A percentile compares a stretch with the other conserved stretches of the same genome.
These are phyloP conservation scores for Fusarium coffeatum DNA, from an alignment of 2,329 filamentous ascomycete species.

Conservation along the genomic window DNA sequence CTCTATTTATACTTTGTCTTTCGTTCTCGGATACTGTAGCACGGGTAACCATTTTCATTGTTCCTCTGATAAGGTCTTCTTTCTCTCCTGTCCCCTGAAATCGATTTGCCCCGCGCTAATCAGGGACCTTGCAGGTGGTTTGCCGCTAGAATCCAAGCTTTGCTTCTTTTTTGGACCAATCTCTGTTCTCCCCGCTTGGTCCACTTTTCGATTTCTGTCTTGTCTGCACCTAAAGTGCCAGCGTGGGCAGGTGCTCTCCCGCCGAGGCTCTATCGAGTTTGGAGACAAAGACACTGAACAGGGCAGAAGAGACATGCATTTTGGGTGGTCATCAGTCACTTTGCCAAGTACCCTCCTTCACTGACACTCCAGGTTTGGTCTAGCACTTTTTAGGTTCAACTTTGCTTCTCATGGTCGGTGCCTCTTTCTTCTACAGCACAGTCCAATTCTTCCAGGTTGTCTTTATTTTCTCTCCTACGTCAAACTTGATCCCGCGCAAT, in stretches of 20 bases:
- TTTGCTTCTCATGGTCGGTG: conserved; percentile 20
- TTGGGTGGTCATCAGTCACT: conserved; percentile 10
- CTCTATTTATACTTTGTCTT: background rate
- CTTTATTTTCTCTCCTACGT: conserved; percentile 24
- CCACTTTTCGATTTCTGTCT: conserved; percentile 13
- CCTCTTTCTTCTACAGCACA: conserved; percentile 19
- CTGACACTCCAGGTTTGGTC: conserved; percentile 6
- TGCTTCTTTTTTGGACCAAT: conserved; percentile 14
- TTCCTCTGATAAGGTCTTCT: background rate
- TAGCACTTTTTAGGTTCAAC: conserved; percentile 23
- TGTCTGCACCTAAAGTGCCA: conserved; percentile 5
- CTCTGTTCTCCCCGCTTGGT: conserved; percentile 5
- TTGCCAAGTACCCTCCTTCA: conserved; percentile 1
- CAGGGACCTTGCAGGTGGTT: conserved; percentile 36
- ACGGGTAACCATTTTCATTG: background rate
- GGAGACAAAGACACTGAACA: background rate
- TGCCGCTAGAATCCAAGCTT: conserved; percentile 33
- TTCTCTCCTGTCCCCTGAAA: background rate
- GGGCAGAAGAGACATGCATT: conserved; percentile 14
- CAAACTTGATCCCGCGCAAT: conserved; percentile 12
- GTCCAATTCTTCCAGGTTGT: background rate
- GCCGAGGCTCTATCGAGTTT: conserved; percentile 20
- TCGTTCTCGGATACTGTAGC: background rate
- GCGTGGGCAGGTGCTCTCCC: conserved; percentile 6
- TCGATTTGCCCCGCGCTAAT: conserved; percentile 37